Evolutionary conservation across 1,139 yeast genomes (phyloP).

Genomic region (Pichia sp.): DNA sequence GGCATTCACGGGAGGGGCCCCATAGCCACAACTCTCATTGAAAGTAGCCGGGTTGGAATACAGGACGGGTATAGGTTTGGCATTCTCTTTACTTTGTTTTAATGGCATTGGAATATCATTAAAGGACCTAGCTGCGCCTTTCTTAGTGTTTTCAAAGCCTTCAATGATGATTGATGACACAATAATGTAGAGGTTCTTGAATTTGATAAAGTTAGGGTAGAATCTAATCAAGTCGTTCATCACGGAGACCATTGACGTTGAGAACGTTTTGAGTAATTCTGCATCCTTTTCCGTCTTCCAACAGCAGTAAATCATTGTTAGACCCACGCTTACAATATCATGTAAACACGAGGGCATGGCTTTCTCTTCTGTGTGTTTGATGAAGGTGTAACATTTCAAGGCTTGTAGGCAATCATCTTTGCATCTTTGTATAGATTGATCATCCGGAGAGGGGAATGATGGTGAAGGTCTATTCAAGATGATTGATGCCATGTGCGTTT

Average conservation of each 20-base stretch:
- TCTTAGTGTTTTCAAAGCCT: conserved; percentile 8
- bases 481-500: conserved; percentile 16
- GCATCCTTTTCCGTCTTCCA: conserved; percentile 18
- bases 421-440: conserved; percentile 12
- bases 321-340: conserved; percentile 17
- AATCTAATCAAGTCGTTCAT: conserved; percentile 16
- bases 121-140: no score
- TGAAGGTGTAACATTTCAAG: conserved; percentile 10
- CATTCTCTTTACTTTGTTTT: background rate
- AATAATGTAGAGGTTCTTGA: conserved; percentile 15
- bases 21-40: no score
- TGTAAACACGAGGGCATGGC: conserved; percentile 17
- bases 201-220: conserved; percentile 15
- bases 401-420: conserved; percentile 15
- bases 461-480: conserved; percentile 21
- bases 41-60: no score
- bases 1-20: no score
- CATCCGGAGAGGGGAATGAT: conserved; percentile 18
- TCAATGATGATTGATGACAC: conserved; percentile 16
- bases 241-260: conserved; percentile 9
- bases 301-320: conserved; percentile 20
- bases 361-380: conserved; percentile 13
- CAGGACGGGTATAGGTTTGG: no score
- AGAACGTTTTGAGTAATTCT: conserved; percentile 11
- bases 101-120: background rate